phyloP scores from a whole-genome alignment of 164 flowering plant species.

The Echeveria elegans region DNA sequence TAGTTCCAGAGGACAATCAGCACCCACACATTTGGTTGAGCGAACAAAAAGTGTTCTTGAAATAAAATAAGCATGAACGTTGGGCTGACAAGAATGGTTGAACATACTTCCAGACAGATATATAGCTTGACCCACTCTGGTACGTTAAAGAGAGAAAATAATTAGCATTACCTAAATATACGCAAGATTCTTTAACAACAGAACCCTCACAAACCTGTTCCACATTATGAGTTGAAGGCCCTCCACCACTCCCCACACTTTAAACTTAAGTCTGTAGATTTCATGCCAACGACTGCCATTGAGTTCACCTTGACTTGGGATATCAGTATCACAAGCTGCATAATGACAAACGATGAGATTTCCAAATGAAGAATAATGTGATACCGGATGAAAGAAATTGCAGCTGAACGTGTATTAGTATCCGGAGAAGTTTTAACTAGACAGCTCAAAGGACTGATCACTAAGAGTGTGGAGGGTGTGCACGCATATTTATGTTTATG shows the following conservation, averaged over 20 bases:
- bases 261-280: slow-evolving; percentile 29
- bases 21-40: slow-evolving; percentile 48
- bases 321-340: slow-evolving; percentile 62
- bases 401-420: neutral
- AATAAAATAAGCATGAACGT: slow-evolving; percentile 71
- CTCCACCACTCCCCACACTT: slow-evolving; percentile 14
- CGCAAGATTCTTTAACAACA: neutral
- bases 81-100: slow-evolving; percentile 91
- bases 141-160: slow-evolving; percentile 26
- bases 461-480: too few relatives aligned
- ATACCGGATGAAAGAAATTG: neutral
- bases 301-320: slow-evolving; percentile 73
- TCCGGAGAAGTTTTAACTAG: neutral
- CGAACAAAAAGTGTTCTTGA: slow-evolving; percentile 64
- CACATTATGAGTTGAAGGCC: slow-evolving; percentile 33
- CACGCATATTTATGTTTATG: too few relatives aligned
- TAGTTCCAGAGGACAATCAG: slow-evolving; percentile 58
- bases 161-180: neutral
- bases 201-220: slow-evolving; percentile 53
- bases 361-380: neutral
- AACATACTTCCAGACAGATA: slow-evolving; percentile 70
- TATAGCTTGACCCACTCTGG: slow-evolving; percentile 84
- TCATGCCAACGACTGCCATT: slow-evolving; percentile 72
- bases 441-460: too few relatives aligned
- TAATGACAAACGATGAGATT: slow-evolving; percentile 8